Conservation (phyloP, 129 eudicot species). For the Kitagawia praeruptora region DNA sequence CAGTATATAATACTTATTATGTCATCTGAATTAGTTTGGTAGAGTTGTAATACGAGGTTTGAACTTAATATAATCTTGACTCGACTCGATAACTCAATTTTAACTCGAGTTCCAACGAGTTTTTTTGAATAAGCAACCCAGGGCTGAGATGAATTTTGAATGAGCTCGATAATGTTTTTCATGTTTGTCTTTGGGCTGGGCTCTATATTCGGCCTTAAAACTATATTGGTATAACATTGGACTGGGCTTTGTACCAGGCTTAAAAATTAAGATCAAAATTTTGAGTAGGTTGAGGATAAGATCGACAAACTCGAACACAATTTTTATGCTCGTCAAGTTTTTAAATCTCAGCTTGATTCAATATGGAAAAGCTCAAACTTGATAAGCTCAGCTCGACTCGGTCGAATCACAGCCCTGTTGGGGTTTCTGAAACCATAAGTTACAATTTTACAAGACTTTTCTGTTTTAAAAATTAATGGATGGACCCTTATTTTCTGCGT, state of each 20-base stretch:
- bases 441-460: neutral
- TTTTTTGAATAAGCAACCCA: neutral
- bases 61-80: neutral
- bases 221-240: neutral
- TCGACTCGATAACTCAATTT: no score
- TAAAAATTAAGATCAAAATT: neutral
- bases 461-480: neutral
- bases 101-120: neutral
- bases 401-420: neutral
- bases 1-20: neutral
- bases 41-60: neutral
- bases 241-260: neutral
- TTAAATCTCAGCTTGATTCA: neutral
- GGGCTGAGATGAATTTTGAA: neutral
- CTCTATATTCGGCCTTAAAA: neutral
- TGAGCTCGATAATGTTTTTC: neutral
- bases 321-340: neutral
- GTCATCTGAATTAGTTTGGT: neutral
- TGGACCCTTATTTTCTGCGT: neutral
- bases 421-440: neutral
- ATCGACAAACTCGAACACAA: neutral
- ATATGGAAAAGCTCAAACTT: neutral
- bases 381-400: neutral
- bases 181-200: neutral
- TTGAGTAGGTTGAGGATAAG: neutral